phyloP scores from a whole-genome alignment of 495 filamentous ascomycete species.

The Thermochaetoides thermophila region DNA sequence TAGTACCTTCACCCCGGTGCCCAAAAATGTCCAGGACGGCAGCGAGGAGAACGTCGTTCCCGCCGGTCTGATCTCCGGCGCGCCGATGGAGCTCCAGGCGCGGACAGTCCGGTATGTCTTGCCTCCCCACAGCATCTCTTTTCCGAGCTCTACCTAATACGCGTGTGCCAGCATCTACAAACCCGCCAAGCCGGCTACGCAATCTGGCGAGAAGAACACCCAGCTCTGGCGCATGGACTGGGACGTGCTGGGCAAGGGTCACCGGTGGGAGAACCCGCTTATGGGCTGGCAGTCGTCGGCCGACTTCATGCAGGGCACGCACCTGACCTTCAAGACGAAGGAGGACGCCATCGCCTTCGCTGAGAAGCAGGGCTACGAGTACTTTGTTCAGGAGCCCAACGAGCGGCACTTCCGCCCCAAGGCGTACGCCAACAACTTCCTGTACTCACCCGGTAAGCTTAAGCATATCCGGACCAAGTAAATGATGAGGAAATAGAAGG shows the following conservation, averaged over 20 bases:
- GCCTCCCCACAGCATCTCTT: neutral
- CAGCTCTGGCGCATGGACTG: slow-evolving; percentile 97
- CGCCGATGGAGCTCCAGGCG: slow-evolving; percentile 83
- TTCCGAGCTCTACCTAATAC: neutral
- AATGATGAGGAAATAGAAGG: slow-evolving; percentile 8
- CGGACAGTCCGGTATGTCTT: slow-evolving; percentile 69
- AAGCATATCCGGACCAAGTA: slow-evolving; percentile 92
- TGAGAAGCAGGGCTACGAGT: slow-evolving; percentile 98
- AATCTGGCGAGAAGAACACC: slow-evolving; percentile 72
- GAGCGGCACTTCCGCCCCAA: slow-evolving; percentile 73
- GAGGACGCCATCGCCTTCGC: slow-evolving; percentile 92
- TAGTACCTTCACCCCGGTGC: slow-evolving; percentile 79
- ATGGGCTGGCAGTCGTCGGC: slow-evolving; percentile 98
- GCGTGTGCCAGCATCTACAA: slow-evolving; percentile 60
- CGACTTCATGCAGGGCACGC: slow-evolving; percentile 82
- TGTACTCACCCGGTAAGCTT: slow-evolving; percentile 68
- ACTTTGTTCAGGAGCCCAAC: slow-evolving; percentile 96
- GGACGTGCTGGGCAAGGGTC: slow-evolving; percentile 72
- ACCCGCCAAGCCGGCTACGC: slow-evolving; percentile 80
- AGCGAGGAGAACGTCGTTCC: slow-evolving; percentile 67
- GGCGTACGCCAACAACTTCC: slow-evolving; percentile 93
- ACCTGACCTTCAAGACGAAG: slow-evolving; percentile 80
- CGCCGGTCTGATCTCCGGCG: slow-evolving; percentile 79
- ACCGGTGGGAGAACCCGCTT: slow-evolving; percentile 94
- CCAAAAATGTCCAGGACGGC: slow-evolving; percentile 76